A percentile compares a stretch with the other conserved stretches of the same genome.
Conservation (phyloP, 164 flowering plant species). For the grape (Vitis vinifera) region DNA sequence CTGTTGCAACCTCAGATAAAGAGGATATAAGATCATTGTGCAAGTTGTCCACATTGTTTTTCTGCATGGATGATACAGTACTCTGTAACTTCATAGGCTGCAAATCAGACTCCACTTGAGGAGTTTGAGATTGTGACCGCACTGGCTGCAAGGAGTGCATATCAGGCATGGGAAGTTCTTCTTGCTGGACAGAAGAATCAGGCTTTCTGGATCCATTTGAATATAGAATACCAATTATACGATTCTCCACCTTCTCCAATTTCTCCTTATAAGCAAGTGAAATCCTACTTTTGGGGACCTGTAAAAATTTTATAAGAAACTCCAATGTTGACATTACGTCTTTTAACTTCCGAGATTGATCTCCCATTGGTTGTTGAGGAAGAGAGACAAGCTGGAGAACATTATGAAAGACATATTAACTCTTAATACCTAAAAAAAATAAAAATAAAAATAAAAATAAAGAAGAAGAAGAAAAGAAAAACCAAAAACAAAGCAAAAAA, state of each 20-base stretch:
- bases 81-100: conserved; percentile 54
- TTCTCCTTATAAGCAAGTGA: conserved; percentile 51
- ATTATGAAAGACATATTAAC: background rate
- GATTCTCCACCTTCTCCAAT: conserved; percentile 58
- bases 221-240: conserved; percentile 47
- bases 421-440: background rate
- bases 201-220: conserved; percentile 54
- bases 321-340: conserved; percentile 55
- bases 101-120: conserved; percentile 62
- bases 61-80: conserved; percentile 48
- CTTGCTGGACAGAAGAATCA: conserved; percentile 46
- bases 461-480: background rate
- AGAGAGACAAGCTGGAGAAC: conserved; percentile 61
- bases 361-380: conserved; percentile 57
- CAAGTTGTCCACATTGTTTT: conserved; percentile 36
- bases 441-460: conserved; percentile 1
- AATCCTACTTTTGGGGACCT: conserved; percentile 43
- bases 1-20: conserved; percentile 36
- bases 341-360: conserved; percentile 60
- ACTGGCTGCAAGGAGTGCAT: conserved; percentile 50
- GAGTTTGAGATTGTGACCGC: conserved; percentile 50
- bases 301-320: conserved; percentile 47
- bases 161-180: conserved; percentile 51
- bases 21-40: conserved; percentile 55
- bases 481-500: background rate